Conservation (phyloP, 2,329 filamentous ascomycete genomes). For the Calonectria crousiana region DNA sequence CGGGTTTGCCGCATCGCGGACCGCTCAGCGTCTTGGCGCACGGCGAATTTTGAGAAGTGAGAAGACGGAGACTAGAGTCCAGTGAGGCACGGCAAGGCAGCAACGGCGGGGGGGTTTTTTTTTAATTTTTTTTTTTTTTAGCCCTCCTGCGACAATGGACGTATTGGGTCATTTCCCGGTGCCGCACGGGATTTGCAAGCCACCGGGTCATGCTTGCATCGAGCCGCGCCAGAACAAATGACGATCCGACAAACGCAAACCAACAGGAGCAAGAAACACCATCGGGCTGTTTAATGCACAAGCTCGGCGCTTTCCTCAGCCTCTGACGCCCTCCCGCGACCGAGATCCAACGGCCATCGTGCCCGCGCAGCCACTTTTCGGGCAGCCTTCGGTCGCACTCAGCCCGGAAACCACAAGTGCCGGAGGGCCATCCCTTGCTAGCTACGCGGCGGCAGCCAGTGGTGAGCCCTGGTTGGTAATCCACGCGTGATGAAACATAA, state of each 20-base stretch:
- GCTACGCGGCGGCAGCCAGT: not conserved
- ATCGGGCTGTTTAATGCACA: not conserved
- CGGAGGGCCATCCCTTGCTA: conserved; percentile 1
- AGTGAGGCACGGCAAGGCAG: not conserved
- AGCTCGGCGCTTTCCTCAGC: not conserved
- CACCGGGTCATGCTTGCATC: not conserved
- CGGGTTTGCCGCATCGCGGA: conserved; percentile 10
- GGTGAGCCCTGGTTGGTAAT: not conserved
- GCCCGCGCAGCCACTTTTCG: not conserved
- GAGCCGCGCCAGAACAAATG: not conserved
- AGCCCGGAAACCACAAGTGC: conserved; percentile 5
- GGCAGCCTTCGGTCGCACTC: conserved; percentile 13
- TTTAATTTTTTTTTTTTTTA: not conserved
- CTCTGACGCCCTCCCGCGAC: not conserved
- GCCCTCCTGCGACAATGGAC: not conserved
- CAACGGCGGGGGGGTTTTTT: not conserved
- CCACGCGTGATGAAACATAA: conserved; percentile 27
- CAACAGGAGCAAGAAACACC: not conserved
- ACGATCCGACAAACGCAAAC: not conserved
- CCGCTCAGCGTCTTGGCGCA: not conserved
- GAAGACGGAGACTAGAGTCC: too few relatives aligned
- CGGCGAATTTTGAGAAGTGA: not conserved
- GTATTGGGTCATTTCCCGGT: not conserved
- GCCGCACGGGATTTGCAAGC: not conserved
- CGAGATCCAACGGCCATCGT: not conserved